Percentiles rank a stretch among this genome's conserved stretches.
Evolutionary conservation across 192 early-diverging fungal species (phyloP).

Genomic region (Coemansia sp.): DNA sequence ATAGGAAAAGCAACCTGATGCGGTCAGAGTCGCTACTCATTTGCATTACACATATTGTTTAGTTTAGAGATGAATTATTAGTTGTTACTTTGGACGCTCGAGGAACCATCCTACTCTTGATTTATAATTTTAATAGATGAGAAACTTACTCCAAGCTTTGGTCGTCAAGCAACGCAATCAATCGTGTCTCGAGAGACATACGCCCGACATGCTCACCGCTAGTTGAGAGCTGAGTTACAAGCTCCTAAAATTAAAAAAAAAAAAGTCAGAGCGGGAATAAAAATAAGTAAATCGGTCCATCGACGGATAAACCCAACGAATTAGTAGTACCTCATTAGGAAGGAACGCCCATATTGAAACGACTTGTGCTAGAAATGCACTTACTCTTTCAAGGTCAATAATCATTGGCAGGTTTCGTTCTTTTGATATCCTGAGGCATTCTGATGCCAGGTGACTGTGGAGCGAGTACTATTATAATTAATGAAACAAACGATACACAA

Average conservation of each 20-base stretch:
- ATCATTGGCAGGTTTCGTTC: slow-evolving; percentile 23
- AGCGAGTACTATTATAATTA: slow-evolving; percentile 40
- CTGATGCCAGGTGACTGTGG: slow-evolving; percentile 49
- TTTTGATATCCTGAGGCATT: slow-evolving; percentile 40
- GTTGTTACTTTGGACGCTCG: not conserved
- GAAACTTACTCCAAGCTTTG: slow-evolving; percentile 25
- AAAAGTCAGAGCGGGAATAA: too few species aligned
- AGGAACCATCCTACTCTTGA: not conserved
- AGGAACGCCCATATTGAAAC: too few species aligned
- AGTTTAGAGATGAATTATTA: not conserved
- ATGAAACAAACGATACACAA: not conserved
- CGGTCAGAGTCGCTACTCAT: slow-evolving; percentile 39
- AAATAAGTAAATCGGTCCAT: too few species aligned
- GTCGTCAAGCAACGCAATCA: slow-evolving; percentile 41
- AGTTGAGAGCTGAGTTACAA: slow-evolving; percentile 13
- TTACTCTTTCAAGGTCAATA: slow-evolving; percentile 51
- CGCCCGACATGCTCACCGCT: slow-evolving; percentile 10
- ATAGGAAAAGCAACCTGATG: slow-evolving; percentile 38
- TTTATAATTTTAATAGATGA: not conserved
- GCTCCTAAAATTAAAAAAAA: slow-evolving; percentile 14
- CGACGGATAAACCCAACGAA: too few species aligned
- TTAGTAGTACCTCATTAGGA: too few species aligned
- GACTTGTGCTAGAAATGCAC: too few species aligned
- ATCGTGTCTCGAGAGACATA: slow-evolving; percentile 22
- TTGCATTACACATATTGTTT: too few species aligned